phyloP scores from a whole-genome alignment of 805 yeast species.

The Millerozyma acaciae region DNA sequence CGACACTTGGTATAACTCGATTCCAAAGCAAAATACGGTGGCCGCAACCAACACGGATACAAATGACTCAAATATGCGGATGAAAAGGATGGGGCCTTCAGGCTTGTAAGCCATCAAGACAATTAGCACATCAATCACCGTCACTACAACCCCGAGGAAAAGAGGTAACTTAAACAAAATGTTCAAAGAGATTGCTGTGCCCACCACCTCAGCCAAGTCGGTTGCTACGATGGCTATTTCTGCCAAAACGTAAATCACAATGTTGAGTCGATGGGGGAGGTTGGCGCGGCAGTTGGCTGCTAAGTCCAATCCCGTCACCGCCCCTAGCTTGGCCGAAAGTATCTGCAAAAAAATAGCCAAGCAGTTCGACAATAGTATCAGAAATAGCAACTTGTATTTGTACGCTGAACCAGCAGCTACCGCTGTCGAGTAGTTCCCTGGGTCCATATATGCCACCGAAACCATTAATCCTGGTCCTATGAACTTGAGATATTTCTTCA shows the following conservation, averaged over 20 bases:
- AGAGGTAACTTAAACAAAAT: constrained; percentile 78
- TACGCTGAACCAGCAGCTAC: constrained; percentile 92
- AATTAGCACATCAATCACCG: constrained; percentile 77
- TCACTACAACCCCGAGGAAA: constrained; percentile 76
- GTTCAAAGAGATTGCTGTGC: constrained; percentile 92
- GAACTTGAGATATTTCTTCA: constrained; percentile 59
- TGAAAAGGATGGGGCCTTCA: constrained; percentile 69
- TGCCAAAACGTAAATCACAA: constrained; percentile 68
- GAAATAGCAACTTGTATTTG: constrained; percentile 72
- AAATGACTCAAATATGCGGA: constrained; percentile 72
- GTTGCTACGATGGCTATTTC: constrained; percentile 93
- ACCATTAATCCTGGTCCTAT: constrained; percentile 95
- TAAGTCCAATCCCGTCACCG: constrained; percentile 88
- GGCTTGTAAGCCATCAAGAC: constrained; percentile 74
- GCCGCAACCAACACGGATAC: constrained; percentile 67
- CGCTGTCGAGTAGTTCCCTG: constrained; percentile 94
- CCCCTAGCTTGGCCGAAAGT: constrained; percentile 82
- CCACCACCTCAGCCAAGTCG: constrained; percentile 94
- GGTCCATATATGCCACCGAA: constrained; percentile 93
- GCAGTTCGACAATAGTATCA: constrained; percentile 73
- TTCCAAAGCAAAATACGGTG: constrained; percentile 71
- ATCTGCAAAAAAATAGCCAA: constrained; percentile 86
- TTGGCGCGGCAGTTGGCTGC: constrained; percentile 84
- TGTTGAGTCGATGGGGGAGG: constrained; percentile 57
- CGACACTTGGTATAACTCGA: constrained; percentile 56